Base-by-base conservation (phyloP, 2,329 filamentous ascomycete species). In the Cercospora janseana region DNA sequence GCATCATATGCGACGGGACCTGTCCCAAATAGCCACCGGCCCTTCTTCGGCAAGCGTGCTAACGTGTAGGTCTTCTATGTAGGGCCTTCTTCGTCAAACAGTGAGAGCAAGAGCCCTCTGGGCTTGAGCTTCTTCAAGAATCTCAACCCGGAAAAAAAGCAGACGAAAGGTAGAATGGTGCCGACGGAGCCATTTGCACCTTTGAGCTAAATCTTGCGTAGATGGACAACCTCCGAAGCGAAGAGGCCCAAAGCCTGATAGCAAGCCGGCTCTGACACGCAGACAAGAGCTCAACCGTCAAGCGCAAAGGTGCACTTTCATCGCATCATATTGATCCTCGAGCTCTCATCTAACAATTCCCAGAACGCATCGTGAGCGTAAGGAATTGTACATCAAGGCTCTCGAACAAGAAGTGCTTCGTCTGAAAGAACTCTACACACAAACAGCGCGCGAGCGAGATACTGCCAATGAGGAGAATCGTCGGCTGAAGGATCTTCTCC, bases 341-440 rank as follows among this genome's bases (percentile, higher is more conserved):
- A 15, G 27, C 16, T 34, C 26, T 32, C 34, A 42, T 40, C 43
- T 50, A 47, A 57, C 40, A 2, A 15, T 3, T 6, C 12, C 0
- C 66, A 95, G 93, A 66, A 97, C 93, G 13, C 93, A 98, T 70
- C 89, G 93, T 49, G 93, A 97, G 72, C 83, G 93, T 60, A 97
- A 97, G 69, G 93, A 97, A 71, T 80, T 90, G 62, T 97, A 97
- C 69, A 94, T 96, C 75, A 94, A 94, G 69, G 83, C 87, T 8
- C 80, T 97, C 12, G 93, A 98, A 70, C 85, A 92, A 64, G 90
- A 97, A 71, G 87, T 97, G 4, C 77, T 94, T 15, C 85, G 89
- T 41, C 76, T 97, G 34, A 93, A 94, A 67, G 90, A 96, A 66
- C 79, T 86, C n/a, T 92, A 85, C 64, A 83, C 83, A 63, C 83